Evolutionary conservation across 768 basidiomycete genomes (phyloP), one percentile per base, ranked within the genome.

Genomic region (Lyophyllum shimeji): DNA sequence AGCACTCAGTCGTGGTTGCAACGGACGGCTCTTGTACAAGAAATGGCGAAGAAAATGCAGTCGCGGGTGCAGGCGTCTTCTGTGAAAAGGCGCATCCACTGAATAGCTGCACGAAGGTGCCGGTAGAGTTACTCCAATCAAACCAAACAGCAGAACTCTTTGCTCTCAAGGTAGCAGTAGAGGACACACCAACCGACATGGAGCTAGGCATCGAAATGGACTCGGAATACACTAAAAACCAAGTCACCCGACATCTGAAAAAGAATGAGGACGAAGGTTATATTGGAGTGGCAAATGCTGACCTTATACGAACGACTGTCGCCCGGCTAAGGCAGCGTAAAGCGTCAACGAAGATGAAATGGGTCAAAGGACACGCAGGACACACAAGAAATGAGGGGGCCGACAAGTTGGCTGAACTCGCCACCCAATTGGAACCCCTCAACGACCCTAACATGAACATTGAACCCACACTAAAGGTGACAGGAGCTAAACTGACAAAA

Each of bases 301-400:
- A 21, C 13, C 29, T 48, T 2, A 31, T 48, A 1, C 18, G 20
- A 21, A 9, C 25, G 1, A 33, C 47, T 4, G 15, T 33, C 12
- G 29, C 47, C 11, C 17, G 29, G 2, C 20, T 48, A 12, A 2
- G 33, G 9, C 8, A n/a, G 8, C 17, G 47, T 9, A 34, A 33
- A 12, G 25, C 47, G 1, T 2, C 6, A 4, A 48, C 47, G 5
- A 27, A 21, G 13, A 2, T 48, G 15, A 48, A 25, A 25, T 57
- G 60, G 40, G 58, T 66, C 1, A 63, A 64, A 43, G 65, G 56
- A 1, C 63, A 66, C 33, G 47, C 48, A 6, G 56, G 58, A 8
- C 31, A 59, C 6, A 29, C 11, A 8, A 56, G 57, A 8, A 67
- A 64, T 21, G 59, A 67, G 3, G 55, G 42, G 15, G 66, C 64